phyloP scores from a whole-genome alignment of 306 rosid genomes.

The Vicia sativa region DNA sequence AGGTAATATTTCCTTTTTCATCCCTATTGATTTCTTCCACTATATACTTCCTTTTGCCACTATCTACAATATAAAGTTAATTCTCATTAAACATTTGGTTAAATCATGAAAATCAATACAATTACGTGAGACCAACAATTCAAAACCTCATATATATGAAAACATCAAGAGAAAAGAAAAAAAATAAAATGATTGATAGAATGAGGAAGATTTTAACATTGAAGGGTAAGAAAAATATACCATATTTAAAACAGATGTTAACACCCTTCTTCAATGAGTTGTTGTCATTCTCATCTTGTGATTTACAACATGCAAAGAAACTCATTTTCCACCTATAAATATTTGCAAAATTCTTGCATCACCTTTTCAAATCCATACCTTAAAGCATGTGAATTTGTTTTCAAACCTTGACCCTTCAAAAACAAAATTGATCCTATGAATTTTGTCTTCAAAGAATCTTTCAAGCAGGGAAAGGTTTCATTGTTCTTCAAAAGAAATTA shows the following conservation, averaged over 20 bases:
- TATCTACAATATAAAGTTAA: slow-evolving; percentile 21
- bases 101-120: slow-evolving; percentile 19
- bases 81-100: background rate
- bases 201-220: slow-evolving; percentile 30
- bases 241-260: slow-evolving; percentile 65
- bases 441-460: slow-evolving; percentile 46
- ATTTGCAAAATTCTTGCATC: slow-evolving; percentile 42
- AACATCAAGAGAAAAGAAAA: background rate
- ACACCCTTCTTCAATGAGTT: slow-evolving; percentile 60
- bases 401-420: slow-evolving; percentile 38
- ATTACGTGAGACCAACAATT: slow-evolving; percentile 5
- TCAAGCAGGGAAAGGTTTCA: slow-evolving; percentile 34
- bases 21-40: slow-evolving; percentile 55
- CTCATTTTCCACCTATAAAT: slow-evolving; percentile 56
- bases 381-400: background rate
- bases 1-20: slow-evolving; percentile 74
- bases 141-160: background rate
- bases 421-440: slow-evolving; percentile 43
- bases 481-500: slow-evolving; percentile 36
- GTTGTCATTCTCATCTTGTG: slow-evolving; percentile 49
- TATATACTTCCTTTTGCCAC: slow-evolving; percentile 37
- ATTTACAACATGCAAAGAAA: slow-evolving; percentile 72
- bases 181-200: background rate
- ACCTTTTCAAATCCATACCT: slow-evolving; percentile 18
- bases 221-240: slow-evolving; percentile 46